A percentile compares a stretch with the other conserved stretches of the same genome.
These are phyloP conservation scores for Pseudocercospora cruenta DNA, from an alignment of 2,329 filamentous ascomycete genomes.

Conservation along the genomic window DNA sequence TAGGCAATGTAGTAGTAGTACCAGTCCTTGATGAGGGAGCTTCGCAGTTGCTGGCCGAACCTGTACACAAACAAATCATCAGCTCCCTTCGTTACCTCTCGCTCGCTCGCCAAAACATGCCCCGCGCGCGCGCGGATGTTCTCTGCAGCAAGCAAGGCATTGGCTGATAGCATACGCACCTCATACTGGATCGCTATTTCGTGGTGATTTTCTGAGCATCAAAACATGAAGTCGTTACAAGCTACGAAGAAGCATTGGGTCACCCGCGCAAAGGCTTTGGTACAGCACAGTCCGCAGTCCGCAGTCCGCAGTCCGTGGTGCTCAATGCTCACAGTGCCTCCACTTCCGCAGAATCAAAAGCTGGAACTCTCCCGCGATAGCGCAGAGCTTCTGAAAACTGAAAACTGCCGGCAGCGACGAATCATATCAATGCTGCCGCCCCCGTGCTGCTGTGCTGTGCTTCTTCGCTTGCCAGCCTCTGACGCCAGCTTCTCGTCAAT, in stretches of 20 bases:
- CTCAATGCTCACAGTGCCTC: neutral
- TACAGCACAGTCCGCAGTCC: neutral
- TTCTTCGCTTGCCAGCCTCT: neutral
- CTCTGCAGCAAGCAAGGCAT: neutral
- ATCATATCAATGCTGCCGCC: neutral
- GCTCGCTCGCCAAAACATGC: constrained; percentile 1
- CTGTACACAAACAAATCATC: constrained; percentile 43
- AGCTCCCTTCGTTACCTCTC: neutral
- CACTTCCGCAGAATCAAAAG: neutral
- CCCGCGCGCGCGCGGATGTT: constrained; percentile 4
- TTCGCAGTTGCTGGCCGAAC: constrained; percentile 96
- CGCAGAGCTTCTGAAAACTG: neutral
- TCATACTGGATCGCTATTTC: constrained; percentile 12
- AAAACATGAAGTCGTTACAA: neutral
- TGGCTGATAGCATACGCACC: constrained; percentile 15
- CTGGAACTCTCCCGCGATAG: neutral
- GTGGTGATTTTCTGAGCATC: neutral
- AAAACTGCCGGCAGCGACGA: neutral
- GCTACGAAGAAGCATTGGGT: neutral
- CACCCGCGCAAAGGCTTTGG: neutral
- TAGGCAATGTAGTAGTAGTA: constrained; percentile 99
- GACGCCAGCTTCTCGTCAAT: constrained; percentile 1
- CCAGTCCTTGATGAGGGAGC: constrained; percentile 95
- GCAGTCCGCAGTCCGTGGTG: neutral
- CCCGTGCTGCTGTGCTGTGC: neutral